Percentiles rank a stretch among this genome's conserved stretches.
Conservation (phyloP, 2,329 filamentous ascomycete genomes). For the Aspergillus tubingensis region DNA sequence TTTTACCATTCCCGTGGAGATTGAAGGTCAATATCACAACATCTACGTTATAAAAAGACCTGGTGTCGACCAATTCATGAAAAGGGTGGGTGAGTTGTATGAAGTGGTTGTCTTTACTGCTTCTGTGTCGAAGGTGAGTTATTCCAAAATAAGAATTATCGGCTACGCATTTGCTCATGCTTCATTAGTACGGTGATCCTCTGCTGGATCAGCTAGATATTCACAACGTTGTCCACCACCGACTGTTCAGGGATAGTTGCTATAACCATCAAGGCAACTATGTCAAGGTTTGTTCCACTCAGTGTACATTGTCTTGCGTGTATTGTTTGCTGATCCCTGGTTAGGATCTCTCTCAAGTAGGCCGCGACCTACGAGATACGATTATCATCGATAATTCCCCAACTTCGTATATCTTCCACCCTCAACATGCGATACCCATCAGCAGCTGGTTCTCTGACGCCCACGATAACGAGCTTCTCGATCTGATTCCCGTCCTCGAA, state of each 20-base stretch:
- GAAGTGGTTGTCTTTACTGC: conserved; percentile 99
- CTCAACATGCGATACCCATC: conserved; percentile 97
- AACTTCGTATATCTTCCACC: conserved; percentile 99
- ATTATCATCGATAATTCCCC: conserved; percentile 99
- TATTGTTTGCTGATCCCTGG: conserved; percentile 17
- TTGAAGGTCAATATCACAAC: conserved; percentile 98
- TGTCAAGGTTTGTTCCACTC: conserved; percentile 66
- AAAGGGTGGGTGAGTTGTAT: conserved; percentile 93
- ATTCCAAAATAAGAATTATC: neutral
- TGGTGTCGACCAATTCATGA: conserved; percentile 99
- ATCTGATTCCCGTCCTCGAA: conserved; percentile 96
- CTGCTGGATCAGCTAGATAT: conserved; percentile 96
- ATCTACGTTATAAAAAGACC: conserved; percentile 99
- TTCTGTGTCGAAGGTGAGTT: conserved; percentile 87
- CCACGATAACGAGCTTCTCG: conserved; percentile 96
- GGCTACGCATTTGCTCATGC: conserved; percentile 13
- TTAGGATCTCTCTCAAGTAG: conserved; percentile 90
- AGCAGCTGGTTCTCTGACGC: conserved; percentile 99
- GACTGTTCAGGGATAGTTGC: conserved; percentile 95
- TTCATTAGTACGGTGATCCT: conserved; percentile 82
- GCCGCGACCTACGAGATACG: conserved; percentile 91
- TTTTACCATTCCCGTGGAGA: conserved; percentile 98
- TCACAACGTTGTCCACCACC: conserved; percentile 92
- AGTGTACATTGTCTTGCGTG: neutral
- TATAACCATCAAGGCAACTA: conserved; percentile 99